These are phyloP conservation scores for Mariannaea elegans DNA, from an alignment of 2,329 filamentous ascomycete species.

Conservation along the genomic window DNA sequence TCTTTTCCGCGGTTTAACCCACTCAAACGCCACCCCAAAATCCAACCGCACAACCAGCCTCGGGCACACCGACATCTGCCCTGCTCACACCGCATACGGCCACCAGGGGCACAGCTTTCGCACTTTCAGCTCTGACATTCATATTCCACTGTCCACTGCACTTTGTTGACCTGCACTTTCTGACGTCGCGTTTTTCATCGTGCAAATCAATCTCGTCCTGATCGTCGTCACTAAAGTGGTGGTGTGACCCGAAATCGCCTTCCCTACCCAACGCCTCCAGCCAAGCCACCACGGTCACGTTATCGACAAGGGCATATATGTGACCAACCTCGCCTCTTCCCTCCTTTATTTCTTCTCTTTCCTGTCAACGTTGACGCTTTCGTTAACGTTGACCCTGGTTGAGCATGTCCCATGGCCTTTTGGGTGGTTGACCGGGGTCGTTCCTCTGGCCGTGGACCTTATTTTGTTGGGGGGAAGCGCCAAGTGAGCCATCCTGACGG, in stretches of 20 bases:
- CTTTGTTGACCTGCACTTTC: constrained; percentile 1
- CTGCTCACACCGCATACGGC: constrained; percentile 17
- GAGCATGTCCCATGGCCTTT: constrained; percentile 52
- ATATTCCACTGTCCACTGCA: too few species aligned
- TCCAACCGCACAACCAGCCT: constrained; percentile 6
- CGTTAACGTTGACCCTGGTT: constrained; percentile 28
- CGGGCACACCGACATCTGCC: constrained; percentile 20
- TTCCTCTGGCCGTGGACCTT: constrained; percentile 36
- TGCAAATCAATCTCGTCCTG: background rate
- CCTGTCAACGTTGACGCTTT: constrained; percentile 17
- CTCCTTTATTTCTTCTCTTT: constrained; percentile 9
- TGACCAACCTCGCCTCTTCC: background rate
- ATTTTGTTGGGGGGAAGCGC: constrained; percentile 50
- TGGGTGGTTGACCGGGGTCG: constrained; percentile 49
- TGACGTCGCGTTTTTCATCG: background rate
- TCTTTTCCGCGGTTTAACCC: background rate
- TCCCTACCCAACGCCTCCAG: background rate
- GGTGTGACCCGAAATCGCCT: constrained; percentile 21
- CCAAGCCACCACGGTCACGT: constrained; percentile 8
- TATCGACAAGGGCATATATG: constrained; percentile 11
- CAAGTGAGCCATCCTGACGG: constrained; percentile 48
- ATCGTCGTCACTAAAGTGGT: background rate
- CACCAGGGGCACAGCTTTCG: constrained; percentile 2
- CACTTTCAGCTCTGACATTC: background rate
- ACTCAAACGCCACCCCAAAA: constrained; percentile 10